Base-by-base conservation (phyloP, 495 filamentous ascomycete species). In the Neurospora sp. region DNA sequence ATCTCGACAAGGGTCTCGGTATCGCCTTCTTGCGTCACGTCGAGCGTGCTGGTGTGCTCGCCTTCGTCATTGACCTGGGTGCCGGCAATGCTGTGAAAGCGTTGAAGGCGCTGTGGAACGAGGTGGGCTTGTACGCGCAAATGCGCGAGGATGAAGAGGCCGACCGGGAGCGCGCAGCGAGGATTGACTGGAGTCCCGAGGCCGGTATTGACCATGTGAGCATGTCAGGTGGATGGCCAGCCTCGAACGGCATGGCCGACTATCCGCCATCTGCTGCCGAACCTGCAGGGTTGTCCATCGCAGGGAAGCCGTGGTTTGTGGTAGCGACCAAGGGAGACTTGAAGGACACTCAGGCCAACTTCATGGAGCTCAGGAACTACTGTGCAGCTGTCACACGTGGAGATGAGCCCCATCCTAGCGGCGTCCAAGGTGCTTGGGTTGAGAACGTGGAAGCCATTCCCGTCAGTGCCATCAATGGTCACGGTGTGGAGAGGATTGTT, bases 271-370 rank as follows among this genome's bases (percentile, higher is more conserved):
- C 78, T 35, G 74, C 74, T 11, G 76, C 75, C 1, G 73, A 78
- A 10, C 70, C 76, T 10, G 74, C 75, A 8, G 79, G 79, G 0
- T 85, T 91, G 18, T 89, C 92, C 53, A 92, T 96, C 68, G 91
- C 92, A 18, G 86, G 86, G 11, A 99, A 99, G 80, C 94, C 95
- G 7, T 99, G 96, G 96, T 96, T 97, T 76, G 94, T 98, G 1
- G 92, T 98, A 42, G 96, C 94, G 10, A 97, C 94, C 42, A 99
- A 99, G 81, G 94, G 93, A 11, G 96, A 99, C 81, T 78, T 98
- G 69, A 87, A 89, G 10, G 86, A 87, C 1, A 96, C 96, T 7
- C 86, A 93, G 80, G 87, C 90, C 31, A 96, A 94, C 75, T 99
- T 92, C 79, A 83, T 77, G 37, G 81, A 81, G 69, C 80, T 99